Conservation (phyloP, 2,329 filamentous ascomycete species). For the Colletotrichum neosansevieriae region DNA sequence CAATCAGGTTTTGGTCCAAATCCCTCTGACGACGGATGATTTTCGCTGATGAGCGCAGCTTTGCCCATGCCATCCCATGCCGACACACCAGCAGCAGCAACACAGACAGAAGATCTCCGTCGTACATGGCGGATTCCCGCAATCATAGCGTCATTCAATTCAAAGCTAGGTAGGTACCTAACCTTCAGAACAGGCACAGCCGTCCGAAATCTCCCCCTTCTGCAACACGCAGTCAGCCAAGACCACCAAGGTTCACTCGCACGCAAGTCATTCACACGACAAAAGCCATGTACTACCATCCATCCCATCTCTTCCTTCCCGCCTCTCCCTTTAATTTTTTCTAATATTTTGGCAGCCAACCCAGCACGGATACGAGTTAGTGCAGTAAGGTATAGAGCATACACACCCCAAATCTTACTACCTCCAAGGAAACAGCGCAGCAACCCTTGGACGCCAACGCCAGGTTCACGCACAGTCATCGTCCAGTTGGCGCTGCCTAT, state of each 20-base stretch:
- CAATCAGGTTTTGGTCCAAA: slow-evolving; percentile 10
- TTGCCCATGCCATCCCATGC: neutral
- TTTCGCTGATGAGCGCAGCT: slow-evolving; percentile 14
- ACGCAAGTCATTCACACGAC: too few relatives aligned
- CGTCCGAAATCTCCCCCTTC: slow-evolving; percentile 23
- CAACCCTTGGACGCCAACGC: neutral
- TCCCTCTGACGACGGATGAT: slow-evolving; percentile 7
- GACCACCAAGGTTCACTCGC: slow-evolving; percentile 1
- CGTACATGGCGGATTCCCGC: slow-evolving; percentile 27
- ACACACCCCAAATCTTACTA: neutral
- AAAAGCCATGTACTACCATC: neutral
- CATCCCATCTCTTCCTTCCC: slow-evolving; percentile 22
- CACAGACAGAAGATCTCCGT: slow-evolving; percentile 27
- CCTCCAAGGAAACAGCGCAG: too few relatives aligned
- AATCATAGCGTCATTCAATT: slow-evolving; percentile 32
- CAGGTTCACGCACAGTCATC: slow-evolving; percentile 8
- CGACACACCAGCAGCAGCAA: slow-evolving; percentile 26
- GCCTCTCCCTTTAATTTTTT: slow-evolving; percentile 4
- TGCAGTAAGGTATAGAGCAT: neutral
- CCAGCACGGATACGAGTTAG: slow-evolving; percentile 8
- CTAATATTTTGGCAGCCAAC: neutral
- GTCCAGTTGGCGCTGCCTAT: too few relatives aligned
- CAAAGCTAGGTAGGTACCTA: too few relatives aligned
- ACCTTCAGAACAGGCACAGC: neutral
- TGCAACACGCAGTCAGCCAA: slow-evolving; percentile 20